These are phyloP conservation scores for Naganishia antarctica DNA, from an alignment of 768 basidiomycete genomes.

Conservation along the genomic window DNA sequence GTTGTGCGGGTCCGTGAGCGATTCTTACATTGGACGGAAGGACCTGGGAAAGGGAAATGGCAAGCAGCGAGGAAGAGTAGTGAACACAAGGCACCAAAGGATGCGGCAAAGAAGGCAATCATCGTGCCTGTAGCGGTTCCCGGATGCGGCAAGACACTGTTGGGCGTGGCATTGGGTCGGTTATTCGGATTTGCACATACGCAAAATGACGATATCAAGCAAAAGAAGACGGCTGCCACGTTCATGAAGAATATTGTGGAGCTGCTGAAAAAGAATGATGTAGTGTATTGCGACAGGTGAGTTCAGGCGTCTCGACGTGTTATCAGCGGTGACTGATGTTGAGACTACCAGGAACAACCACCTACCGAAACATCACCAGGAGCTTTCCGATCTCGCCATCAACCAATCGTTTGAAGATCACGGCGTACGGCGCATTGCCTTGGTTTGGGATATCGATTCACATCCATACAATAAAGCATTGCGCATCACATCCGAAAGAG, in stretches of 20 bases:
- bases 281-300: conserved; percentile 86
- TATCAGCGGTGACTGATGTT: not conserved
- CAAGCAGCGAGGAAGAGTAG: conserved; percentile 34
- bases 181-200: conserved; percentile 86
- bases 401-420: conserved; percentile 40
- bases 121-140: conserved; percentile 86
- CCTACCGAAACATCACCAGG: conserved; percentile 67
- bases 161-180: conserved; percentile 69
- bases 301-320: conserved; percentile 35
- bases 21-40: conserved; percentile 67
- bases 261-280: conserved; percentile 59
- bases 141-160: conserved; percentile 86
- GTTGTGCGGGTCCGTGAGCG: conserved; percentile 76
- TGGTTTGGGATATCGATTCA: conserved; percentile 66
- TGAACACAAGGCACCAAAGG: conserved; percentile 34
- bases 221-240: conserved; percentile 64
- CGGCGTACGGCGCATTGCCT: conserved; percentile 69
- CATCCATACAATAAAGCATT: conserved; percentile 61
- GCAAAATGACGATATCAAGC: conserved; percentile 82
- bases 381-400: conserved; percentile 59
- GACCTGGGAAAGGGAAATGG: conserved; percentile 53
- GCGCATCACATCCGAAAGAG: conserved; percentile 70
- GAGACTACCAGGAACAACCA: conserved; percentile 74
- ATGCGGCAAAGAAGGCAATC: conserved; percentile 60
- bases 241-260: conserved; percentile 67